Base-by-base conservation (phyloP, 139 green algal genomes). In the Chlamydomonas sphaeroides region DNA sequence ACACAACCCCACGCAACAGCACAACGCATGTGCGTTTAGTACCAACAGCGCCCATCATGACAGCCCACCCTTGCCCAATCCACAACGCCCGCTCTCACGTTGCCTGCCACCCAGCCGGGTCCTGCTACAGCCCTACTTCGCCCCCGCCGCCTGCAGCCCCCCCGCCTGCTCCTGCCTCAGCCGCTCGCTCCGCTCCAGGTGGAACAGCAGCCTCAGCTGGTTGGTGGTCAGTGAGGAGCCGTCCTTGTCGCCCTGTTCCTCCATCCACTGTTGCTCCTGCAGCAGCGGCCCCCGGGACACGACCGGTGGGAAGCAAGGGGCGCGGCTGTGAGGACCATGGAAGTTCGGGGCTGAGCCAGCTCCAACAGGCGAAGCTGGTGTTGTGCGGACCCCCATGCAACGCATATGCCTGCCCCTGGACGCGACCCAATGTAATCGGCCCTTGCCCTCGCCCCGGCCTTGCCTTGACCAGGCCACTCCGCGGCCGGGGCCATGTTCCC, bases 131-230 rank as follows among this genome's bases (percentile, higher is more conserved):
- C n/a, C n/a, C n/a, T n/a, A n/a, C n/a, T n/a, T n/a, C n/a, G n/a
- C n/a, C n/a, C n/a, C n/a, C n/a, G n/a, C n/a, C n/a, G n/a, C n/a
- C n/a, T n/a, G n/a, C 25, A 45, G 33, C 39, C 26, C 18, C 39
- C 35, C 15, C 39, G 14, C 39, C 25, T n/a, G 21, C 10, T 68
- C 63, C 1, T n/a, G 45, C 15, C 63, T 30, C 23, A 53, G 53
- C 11, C 76, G 62, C 2, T 74, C 76, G 63, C 61, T 30, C 0
- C 74, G 76, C 23, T 51, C 36, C 35, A 84, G 33, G 65, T 84
- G 48, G 65, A 76, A 84, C 1, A 75, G 30, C 45, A 84, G 77
- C 25, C 77, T 26, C 28, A 84, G 36, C 77, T 84, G 77, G 26
- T 26, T 42, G 30, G 18, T 25, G 2, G 65, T 75, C 49, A 84